A percentile compares a stretch with the other conserved stretches of the same genome.
phyloP scores from a whole-genome alignment of 345 rosid species.

The Chamaenerion angustifolium region DNA sequence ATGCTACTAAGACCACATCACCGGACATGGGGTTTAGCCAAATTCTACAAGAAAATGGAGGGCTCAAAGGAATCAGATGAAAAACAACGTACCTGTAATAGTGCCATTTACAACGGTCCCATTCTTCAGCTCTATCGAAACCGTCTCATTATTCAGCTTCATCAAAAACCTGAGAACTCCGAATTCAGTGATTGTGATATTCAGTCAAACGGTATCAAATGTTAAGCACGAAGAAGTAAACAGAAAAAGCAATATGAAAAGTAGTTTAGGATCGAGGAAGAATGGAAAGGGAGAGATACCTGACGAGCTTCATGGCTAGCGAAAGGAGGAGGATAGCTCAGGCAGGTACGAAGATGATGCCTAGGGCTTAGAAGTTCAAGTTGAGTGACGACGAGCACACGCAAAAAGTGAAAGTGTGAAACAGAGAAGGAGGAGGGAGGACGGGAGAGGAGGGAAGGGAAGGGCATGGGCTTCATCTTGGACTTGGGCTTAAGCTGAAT shows the following conservation, averaged over 20 bases:
- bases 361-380: constrained; percentile 4
- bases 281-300: constrained; percentile 12
- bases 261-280: background rate
- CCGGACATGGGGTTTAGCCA: background rate
- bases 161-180: constrained; percentile 65
- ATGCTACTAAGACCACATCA: background rate
- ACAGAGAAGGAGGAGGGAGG: no score
- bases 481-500: no score
- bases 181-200: background rate
- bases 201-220: background rate
- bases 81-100: constrained; percentile 47
- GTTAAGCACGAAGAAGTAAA: background rate
- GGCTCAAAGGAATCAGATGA: background rate
- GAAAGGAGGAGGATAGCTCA: constrained; percentile 5
- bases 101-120: constrained; percentile 92
- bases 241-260: background rate
- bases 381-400: no score
- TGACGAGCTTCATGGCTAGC: constrained; percentile 43
- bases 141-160: constrained; percentile 96
- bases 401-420: no score
- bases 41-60: background rate
- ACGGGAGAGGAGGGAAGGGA: no score
- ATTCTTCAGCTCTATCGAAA: constrained; percentile 90
- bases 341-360: background rate
- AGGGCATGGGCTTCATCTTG: background rate